Percentiles rank a stretch among this genome's conserved stretches.
These are phyloP conservation scores for Ceratobasidium sp. DNA, from an alignment of 1,284 basidiomycete species.

Conservation along the genomic window DNA sequence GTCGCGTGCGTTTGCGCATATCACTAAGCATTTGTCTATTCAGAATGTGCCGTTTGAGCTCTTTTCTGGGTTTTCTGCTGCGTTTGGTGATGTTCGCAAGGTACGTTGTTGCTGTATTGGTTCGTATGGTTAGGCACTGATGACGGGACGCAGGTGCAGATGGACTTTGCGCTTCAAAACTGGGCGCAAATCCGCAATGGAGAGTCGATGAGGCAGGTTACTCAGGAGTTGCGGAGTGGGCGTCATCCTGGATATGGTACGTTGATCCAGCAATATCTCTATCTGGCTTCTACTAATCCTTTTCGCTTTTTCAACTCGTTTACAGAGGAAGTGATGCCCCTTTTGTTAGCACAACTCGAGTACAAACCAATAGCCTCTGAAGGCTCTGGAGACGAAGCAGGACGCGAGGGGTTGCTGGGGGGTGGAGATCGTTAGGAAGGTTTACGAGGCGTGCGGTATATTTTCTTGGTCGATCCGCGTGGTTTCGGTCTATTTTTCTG, in stretches of 20 bases:
- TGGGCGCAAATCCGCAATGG: constrained; percentile 86
- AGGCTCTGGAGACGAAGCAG: constrained; percentile 40
- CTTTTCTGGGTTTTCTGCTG: constrained; percentile 86
- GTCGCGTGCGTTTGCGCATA: constrained; percentile 80
- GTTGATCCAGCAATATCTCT: constrained; percentile 41
- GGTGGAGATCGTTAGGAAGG: constrained; percentile 21
- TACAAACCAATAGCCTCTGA: constrained; percentile 62
- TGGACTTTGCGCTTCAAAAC: constrained; percentile 81
- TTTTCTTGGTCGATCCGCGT: constrained; percentile 9
- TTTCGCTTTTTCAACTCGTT: background rate
- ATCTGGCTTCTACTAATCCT: too few species aligned
- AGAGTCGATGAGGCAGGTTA: constrained; percentile 84
- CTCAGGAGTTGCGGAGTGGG: constrained; percentile 83
- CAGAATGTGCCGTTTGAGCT: constrained; percentile 88
- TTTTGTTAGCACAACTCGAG: constrained; percentile 74
- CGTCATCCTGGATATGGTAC: constrained; percentile 80
- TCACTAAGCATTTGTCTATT: constrained; percentile 78
- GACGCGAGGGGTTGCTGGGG: constrained; percentile 10
- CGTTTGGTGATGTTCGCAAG: constrained; percentile 86
- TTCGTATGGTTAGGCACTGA: background rate
- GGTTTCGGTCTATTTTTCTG: background rate
- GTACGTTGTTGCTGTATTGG: constrained; percentile 56
- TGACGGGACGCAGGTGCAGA: constrained; percentile 68
- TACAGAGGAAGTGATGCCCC: constrained; percentile 78
- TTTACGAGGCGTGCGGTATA: background rate